Base-by-base conservation (phyloP, 2,329 filamentous ascomycete genomes). In the Colletotrichum agaves region DNA sequence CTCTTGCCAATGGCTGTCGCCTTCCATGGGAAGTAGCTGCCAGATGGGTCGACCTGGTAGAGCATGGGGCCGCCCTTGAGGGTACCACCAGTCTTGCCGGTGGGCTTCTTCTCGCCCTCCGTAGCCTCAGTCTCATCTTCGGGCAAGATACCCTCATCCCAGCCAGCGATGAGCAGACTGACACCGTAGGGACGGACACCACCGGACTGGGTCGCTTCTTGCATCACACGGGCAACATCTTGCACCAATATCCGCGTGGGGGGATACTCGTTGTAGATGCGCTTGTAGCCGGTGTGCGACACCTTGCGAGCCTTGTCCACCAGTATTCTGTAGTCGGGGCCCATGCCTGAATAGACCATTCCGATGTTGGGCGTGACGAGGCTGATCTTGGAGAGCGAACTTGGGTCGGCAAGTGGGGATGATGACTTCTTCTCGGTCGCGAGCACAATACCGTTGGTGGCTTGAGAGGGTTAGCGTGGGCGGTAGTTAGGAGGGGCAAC, bases 201-300 rank as follows among this genome's bases (percentile, higher is more conserved):
- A 78, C 96, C 96, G 43, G 93, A 97, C 82, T 99, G 96, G 69
- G 96, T 99, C 69, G 96, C 96, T 83, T 99, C 96, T 83, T 99
- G 96, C 91, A 99, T 98, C 73, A 98, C 95, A 72, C 94, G 89
- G 68, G 96, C 96, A 65, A 99, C 94, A 77, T 99, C 96, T 83
- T 99, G 96, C 64, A 99, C 96, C 83, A 99, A 88, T 91, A 99
- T 99, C 80, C 96, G 91, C 64, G 96, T 99, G 5, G 96, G 96
- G n/a, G 96, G 96, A 84, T 99, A 99, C 84, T 99, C 96, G 84
- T 99, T 99, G 87, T 99, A 99, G 85, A 99, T 94, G 81, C 96
- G 93, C 89, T 99, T 99, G 90, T 99, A 99, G 80, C 91, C 92
- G 53, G 96, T 97, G 84, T 99, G 96, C 63, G 94, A 97, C 73